Conservation (phyloP, 108 stramenopile species). For the Epithemia pelagica region DNA sequence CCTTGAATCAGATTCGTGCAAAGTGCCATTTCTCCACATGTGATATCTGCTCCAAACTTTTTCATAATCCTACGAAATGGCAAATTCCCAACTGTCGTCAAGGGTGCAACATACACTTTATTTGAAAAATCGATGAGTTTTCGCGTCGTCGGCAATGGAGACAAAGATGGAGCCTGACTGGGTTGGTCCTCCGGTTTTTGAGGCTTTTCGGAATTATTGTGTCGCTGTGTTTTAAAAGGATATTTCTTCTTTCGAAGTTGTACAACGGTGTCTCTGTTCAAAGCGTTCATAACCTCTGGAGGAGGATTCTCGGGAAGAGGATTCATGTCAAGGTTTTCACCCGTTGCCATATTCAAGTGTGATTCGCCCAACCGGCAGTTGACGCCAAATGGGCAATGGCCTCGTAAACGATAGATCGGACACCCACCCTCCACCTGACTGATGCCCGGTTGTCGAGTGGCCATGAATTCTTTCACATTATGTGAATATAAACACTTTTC, state of each 20-base stretch:
- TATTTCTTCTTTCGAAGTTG: slow-evolving; percentile 75
- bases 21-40: slow-evolving; percentile 98
- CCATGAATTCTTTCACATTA: slow-evolving; percentile 63
- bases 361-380: slow-evolving; percentile 56
- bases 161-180: background rate
- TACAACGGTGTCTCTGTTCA: slow-evolving; percentile 48
- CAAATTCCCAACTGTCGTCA: slow-evolving; percentile 98
- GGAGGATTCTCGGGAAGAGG: background rate
- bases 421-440: slow-evolving; percentile 43
- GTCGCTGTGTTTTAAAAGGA: slow-evolving; percentile 58
- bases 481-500: slow-evolving; percentile 72
- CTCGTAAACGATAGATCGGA: slow-evolving; percentile 39
- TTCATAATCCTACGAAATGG: slow-evolving; percentile 97
- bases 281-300: slow-evolving; percentile 29
- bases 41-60: slow-evolving; percentile 94
- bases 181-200: slow-evolving; percentile 19
- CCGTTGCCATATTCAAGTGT: slow-evolving; percentile 68
- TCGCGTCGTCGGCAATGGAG: slow-evolving; percentile 34
- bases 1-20: slow-evolving; percentile 78
- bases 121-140: slow-evolving; percentile 87
- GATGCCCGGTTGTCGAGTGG: slow-evolving; percentile 49
- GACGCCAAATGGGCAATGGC: slow-evolving; percentile 66
- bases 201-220: slow-evolving; percentile 9
- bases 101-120: slow-evolving; percentile 97
- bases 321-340: slow-evolving; percentile 49